A percentile compares a stretch with the other conserved stretches of the same genome.
phyloP scores from a whole-genome alignment of 257 asterid species.

The Ajuga chamaepitys region DNA sequence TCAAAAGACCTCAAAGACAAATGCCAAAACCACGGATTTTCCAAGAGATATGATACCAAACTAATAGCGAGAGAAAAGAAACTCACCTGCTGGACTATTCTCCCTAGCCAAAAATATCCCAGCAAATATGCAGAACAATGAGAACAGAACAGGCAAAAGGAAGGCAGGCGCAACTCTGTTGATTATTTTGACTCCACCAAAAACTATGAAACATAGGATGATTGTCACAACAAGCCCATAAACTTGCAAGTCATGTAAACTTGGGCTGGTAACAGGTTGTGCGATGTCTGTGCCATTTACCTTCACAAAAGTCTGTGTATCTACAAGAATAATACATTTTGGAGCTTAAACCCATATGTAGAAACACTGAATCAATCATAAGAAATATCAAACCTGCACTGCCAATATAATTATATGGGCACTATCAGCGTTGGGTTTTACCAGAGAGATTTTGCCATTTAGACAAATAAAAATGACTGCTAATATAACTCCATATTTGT shows the following conservation, averaged over 20 bases:
- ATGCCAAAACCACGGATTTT: no score
- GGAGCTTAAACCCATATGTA: slow-evolving; percentile 9
- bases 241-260: slow-evolving; percentile 90
- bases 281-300: slow-evolving; percentile 74
- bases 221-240: slow-evolving; percentile 93
- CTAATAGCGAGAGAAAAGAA: slow-evolving; percentile 10
- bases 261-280: slow-evolving; percentile 86
- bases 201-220: slow-evolving; percentile 87
- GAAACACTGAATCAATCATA: neutral
- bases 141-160: slow-evolving; percentile 81
- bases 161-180: slow-evolving; percentile 99
- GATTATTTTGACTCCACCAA: slow-evolving; percentile 97
- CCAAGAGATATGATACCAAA: neutral
- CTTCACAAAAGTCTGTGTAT: slow-evolving; percentile 61
- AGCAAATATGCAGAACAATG: slow-evolving; percentile 75
- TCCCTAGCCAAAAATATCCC: slow-evolving; percentile 75
- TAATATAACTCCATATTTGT: neutral
- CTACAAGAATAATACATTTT: slow-evolving; percentile 26
- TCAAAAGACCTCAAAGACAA: neutral
- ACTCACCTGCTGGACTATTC: slow-evolving; percentile 70
- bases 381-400: neutral
- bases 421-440: neutral
- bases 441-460: slow-evolving; percentile 1
- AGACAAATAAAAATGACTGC: neutral
- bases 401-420: neutral